Conservation (phyloP, 805 yeast genomes). For the Yueomyces sp. region DNA sequence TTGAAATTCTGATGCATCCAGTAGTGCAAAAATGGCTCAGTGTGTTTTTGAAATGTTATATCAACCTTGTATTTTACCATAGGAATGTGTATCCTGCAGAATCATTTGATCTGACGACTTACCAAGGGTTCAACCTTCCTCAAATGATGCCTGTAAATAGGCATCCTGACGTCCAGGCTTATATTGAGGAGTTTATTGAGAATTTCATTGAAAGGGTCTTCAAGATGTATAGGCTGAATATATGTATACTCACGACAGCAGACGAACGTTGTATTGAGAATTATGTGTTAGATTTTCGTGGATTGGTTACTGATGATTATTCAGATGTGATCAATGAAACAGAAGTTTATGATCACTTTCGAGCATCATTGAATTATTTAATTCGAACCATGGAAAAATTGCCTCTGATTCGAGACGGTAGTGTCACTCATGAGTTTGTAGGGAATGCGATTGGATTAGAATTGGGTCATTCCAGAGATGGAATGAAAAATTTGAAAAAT, state of each 20-base stretch:
- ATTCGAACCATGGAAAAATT: slow-evolving; percentile 14
- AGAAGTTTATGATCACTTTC: slow-evolving; percentile 20
- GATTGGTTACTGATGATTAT: slow-evolving; percentile 10
- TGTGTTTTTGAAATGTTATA: slow-evolving; percentile 25
- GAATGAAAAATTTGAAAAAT: slow-evolving; percentile 3
- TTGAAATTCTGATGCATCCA: background rate
- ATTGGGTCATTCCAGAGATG: slow-evolving; percentile 11
- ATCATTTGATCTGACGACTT: slow-evolving; percentile 25
- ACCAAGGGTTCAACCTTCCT: slow-evolving; percentile 30
- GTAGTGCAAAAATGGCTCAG: slow-evolving; percentile 13
- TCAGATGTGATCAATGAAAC: slow-evolving; percentile 7
- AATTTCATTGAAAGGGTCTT: slow-evolving; percentile 15
- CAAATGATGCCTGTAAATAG: slow-evolving; percentile 29
- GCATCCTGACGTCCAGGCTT: slow-evolving; percentile 32
- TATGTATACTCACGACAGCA: slow-evolving; percentile 13
- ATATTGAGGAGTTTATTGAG: slow-evolving; percentile 23
- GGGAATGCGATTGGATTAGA: slow-evolving; percentile 17
- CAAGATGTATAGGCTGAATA: slow-evolving; percentile 11
- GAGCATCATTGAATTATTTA: slow-evolving; percentile 20
- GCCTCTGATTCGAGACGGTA: slow-evolving; percentile 12
- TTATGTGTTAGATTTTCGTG: slow-evolving; percentile 21
- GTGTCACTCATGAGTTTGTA: slow-evolving; percentile 17
- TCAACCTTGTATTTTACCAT: slow-evolving; percentile 25
- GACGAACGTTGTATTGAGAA: slow-evolving; percentile 16
- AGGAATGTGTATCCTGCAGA: slow-evolving; percentile 26